Conservation (phyloP, 176 grass and related monocot species). For the Musa acuminata region DNA sequence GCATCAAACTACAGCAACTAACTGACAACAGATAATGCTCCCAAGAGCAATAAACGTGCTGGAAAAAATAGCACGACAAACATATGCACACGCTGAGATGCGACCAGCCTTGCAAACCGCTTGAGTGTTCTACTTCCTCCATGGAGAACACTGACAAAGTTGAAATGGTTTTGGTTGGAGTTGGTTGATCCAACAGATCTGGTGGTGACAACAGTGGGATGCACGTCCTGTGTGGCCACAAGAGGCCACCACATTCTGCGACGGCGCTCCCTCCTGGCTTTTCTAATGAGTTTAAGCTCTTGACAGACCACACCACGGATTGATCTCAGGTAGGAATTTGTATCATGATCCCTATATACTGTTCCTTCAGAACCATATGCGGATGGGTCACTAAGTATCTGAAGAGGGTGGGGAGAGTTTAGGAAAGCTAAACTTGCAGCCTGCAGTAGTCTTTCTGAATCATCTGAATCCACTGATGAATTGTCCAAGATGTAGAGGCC, state of each 20-base stretch:
- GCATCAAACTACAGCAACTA: background rate
- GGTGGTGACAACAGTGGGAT: background rate
- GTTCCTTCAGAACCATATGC: constrained; percentile 68
- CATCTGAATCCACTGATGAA: background rate
- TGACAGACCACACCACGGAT: constrained; percentile 53
- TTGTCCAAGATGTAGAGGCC: constrained; percentile 55
- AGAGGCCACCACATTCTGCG: constrained; percentile 52
- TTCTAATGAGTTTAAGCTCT: constrained; percentile 37
- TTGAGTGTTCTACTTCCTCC: constrained; percentile 31
- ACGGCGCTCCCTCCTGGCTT: constrained; percentile 27
- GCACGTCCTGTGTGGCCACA: background rate
- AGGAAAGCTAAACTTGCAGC: constrained; percentile 66
- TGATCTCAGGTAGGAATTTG: constrained; percentile 67
- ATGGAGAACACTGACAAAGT: constrained; percentile 26
- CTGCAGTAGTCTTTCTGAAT: constrained; percentile 30
- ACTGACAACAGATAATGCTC: constrained; percentile 36
- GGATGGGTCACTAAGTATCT: constrained; percentile 61
- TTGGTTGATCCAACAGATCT: background rate
- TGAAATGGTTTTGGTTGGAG: background rate
- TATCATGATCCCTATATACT: constrained; percentile 76
- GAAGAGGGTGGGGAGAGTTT: constrained; percentile 81
- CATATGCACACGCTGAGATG: constrained; percentile 26
- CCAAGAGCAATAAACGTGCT: constrained; percentile 41
- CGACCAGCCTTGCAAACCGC: constrained; percentile 16
- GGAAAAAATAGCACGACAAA: constrained; percentile 47